Conservation (phyloP, 1,139 yeast species). For the Geotrichum macrosporum region DNA sequence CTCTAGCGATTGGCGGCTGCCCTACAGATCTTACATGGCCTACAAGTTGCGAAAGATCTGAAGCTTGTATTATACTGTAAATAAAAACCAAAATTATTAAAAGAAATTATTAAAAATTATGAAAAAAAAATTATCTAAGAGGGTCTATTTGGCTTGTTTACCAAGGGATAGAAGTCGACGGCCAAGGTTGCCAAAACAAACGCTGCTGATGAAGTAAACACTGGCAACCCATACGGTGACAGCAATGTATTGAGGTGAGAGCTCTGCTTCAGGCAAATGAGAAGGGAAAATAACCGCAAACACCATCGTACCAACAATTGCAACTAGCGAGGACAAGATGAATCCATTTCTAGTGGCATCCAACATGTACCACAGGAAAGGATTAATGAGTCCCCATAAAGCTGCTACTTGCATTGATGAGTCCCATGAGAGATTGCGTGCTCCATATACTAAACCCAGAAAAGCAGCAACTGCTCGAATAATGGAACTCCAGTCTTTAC, state of each 20-base stretch:
- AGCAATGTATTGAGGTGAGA: constrained; percentile 27
- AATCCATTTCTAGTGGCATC: constrained; percentile 73
- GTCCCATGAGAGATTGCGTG: constrained; percentile 75
- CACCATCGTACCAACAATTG: constrained; percentile 32
- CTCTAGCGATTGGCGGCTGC: constrained; percentile 60
- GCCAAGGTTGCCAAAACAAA: constrained; percentile 69
- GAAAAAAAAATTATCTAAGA: too few relatives aligned
- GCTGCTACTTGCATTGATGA: constrained; percentile 70
- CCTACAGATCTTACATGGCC: constrained; percentile 59
- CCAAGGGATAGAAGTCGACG: constrained; percentile 43
- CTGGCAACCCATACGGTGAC: constrained; percentile 50
- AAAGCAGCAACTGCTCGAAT: constrained; percentile 68
- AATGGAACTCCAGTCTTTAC: constrained; percentile 42
- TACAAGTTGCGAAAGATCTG: constrained; percentile 47
- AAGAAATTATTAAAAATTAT: too few relatives aligned
- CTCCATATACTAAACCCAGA: constrained; percentile 77
- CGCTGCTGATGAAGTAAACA: constrained; percentile 63
- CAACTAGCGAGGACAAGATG: constrained; percentile 33
- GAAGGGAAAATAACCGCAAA: constrained; percentile 33
- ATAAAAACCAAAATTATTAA: too few relatives aligned
- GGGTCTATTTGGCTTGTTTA: too few relatives aligned
- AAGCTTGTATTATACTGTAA: too few relatives aligned
- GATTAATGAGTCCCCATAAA: constrained; percentile 70
- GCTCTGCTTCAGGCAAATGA: constrained; percentile 26
- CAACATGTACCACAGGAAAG: constrained; percentile 72